These are phyloP conservation scores for Pseudocercospora fijiensis DNA, from an alignment of 2,329 filamentous ascomycete species.

Conservation along the genomic window DNA sequence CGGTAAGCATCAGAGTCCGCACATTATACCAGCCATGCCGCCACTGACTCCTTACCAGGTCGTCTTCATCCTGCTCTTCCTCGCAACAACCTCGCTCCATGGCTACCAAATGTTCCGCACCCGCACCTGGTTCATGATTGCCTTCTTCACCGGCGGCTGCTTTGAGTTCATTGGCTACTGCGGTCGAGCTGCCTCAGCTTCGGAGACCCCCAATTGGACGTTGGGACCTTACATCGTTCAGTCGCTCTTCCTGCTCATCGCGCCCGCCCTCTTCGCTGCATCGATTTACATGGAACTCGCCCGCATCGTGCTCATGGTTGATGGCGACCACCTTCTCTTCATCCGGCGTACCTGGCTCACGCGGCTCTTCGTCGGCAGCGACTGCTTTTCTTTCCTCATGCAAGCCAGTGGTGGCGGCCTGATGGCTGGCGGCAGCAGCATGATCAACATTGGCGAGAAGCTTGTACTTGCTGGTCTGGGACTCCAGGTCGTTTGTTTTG, in stretches of 20 bases:
- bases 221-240: conserved; percentile 47
- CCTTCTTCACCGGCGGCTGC: conserved; percentile 54
- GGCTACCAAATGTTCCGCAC: conserved; percentile 41
- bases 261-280: conserved; percentile 52
- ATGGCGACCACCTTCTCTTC: conserved; percentile 45
- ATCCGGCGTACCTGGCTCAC: conserved; percentile 49
- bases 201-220: conserved; percentile 43
- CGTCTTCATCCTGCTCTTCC: conserved; percentile 36
- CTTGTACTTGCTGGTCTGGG: conserved; percentile 52
- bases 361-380: conserved; percentile 50
- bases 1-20: neutral
- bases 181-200: conserved; percentile 48
- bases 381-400: conserved; percentile 51
- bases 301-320: conserved; percentile 46
- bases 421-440: conserved; percentile 9
- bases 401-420: conserved; percentile 35
- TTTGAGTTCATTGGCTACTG: conserved; percentile 55
- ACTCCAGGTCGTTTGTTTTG: conserved; percentile 53
- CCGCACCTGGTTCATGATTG: conserved; percentile 53
- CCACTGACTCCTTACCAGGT: conserved; percentile 21
- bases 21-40: neutral
- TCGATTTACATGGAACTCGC: conserved; percentile 53
- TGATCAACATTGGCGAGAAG: conserved; percentile 41
- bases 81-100: conserved; percentile 39
- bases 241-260: conserved; percentile 49